A percentile compares a stretch with the other conserved stretches of the same genome.
These are phyloP conservation scores for Bryum argenteum DNA, from an alignment of 225 moss, liverwort and hornwort species.

Conservation along the genomic window DNA sequence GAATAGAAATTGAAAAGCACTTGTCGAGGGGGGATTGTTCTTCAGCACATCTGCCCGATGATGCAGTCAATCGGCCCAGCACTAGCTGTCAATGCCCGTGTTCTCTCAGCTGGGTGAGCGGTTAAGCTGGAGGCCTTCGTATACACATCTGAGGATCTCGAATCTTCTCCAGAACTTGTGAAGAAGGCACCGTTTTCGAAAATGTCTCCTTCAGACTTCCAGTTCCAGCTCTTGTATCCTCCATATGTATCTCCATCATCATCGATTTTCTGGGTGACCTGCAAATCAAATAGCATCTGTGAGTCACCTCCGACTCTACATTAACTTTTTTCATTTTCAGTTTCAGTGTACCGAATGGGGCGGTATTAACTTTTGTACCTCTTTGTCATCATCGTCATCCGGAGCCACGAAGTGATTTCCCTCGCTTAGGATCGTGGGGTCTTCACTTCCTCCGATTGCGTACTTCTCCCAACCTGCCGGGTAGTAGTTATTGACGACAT, in stretches of 20 bases:
- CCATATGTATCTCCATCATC: slow-evolving; percentile 31
- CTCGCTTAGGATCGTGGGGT: slow-evolving; percentile 35
- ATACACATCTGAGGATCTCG: slow-evolving; percentile 31
- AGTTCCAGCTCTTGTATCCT: slow-evolving; percentile 42
- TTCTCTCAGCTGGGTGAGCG: slow-evolving; percentile 24
- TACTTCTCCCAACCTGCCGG: slow-evolving; percentile 35
- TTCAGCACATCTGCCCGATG: slow-evolving; percentile 30
- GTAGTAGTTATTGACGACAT: slow-evolving; percentile 45
- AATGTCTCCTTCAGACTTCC: slow-evolving; percentile 26
- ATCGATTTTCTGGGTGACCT: slow-evolving; percentile 38
- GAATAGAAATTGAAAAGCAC: slow-evolving; percentile 12
- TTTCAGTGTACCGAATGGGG: too few species aligned
- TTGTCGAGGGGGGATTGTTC: background rate
- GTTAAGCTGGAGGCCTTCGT: slow-evolving; percentile 31
- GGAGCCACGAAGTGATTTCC: slow-evolving; percentile 41
- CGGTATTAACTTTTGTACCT: slow-evolving; percentile 22
- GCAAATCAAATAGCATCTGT: slow-evolving; percentile 1
- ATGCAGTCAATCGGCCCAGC: slow-evolving; percentile 40
- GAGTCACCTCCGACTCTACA: background rate
- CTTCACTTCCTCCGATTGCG: slow-evolving; percentile 45
- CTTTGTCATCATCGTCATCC: background rate
- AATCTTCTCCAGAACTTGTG: slow-evolving; percentile 27
- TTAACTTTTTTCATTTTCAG: too few species aligned
- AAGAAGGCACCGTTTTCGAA: slow-evolving; percentile 42
- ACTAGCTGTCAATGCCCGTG: slow-evolving; percentile 33